phyloP scores from a whole-genome alignment of 129 eudicot genomes.

The Pseudognaphalium luteoalbum region DNA sequence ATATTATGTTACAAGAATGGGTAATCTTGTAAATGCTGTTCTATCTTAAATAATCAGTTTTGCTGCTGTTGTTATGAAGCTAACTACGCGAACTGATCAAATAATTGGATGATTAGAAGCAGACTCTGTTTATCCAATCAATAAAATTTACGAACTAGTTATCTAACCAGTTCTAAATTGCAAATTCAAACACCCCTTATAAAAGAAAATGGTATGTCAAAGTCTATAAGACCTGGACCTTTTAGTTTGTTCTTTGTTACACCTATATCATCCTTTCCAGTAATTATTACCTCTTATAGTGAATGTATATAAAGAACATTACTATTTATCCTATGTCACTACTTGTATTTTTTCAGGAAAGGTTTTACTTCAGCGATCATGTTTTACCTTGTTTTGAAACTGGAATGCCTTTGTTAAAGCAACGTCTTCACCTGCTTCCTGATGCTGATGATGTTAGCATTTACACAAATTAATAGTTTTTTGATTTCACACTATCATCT shows the following conservation, averaged over 20 bases:
- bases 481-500: not conserved
- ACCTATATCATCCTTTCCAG: not conserved
- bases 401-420: slow-evolving; percentile 81
- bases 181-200: not conserved
- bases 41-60: no score
- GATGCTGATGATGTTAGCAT: slow-evolving; percentile 57
- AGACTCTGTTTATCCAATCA: not conserved
- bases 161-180: not conserved
- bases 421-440: slow-evolving; percentile 87
- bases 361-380: slow-evolving; percentile 79
- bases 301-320: not conserved
- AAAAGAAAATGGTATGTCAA: not conserved
- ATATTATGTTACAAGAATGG: no score
- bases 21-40: no score
- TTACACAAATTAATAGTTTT: not conserved
- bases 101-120: not conserved
- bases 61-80: no score
- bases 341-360: slow-evolving; percentile 56
- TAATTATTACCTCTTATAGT: not conserved
- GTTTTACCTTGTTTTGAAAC: slow-evolving; percentile 86
- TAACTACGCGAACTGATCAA: not conserved
- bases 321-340: not conserved
- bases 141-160: not conserved
- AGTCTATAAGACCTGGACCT: not conserved
- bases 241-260: not conserved